Evolutionary conservation across 495 filamentous ascomycete genomes (phyloP), one percentile per base, ranked within the genome.

Genomic region (Physcia stellaris): DNA sequence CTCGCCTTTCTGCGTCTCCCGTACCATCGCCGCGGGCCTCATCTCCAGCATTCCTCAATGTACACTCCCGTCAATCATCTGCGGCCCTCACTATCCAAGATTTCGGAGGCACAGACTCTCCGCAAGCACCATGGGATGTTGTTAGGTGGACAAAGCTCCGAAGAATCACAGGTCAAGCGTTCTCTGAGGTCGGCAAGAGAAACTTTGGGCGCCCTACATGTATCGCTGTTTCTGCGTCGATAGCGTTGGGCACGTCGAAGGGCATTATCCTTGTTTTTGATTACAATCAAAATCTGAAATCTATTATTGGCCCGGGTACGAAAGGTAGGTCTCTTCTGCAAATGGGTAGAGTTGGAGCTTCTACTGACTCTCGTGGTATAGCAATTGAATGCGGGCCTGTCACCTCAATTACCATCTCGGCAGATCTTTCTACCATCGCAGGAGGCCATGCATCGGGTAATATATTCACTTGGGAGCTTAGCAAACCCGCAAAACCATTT

Each of bases 391-490:
- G 79, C 45, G 90, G 90, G 1, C 66, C 85, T 35, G 71, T 99
- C 31, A 88, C 85, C 6, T 72, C 90, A 16, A 62, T 99, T 37
- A 86, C 86, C 4, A 73, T 95, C 39, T 94, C 90, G 20, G 88
- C 87, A 31, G 90, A 99, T 50, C 83, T 95, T 57, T 77, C 82
- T 5, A 94, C 86, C 12, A 68, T 96, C 48, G 90, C 85, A 23
- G 80, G 77, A 31, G 90, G 90, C 2, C 90, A 99, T 69, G 77
- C 76, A 10, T 82, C 77, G 45, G 90, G 90, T 11, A 76, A 78
- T 54, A 95, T 99, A 13, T 99, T 94, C 49, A 96, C 88, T 2
- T 99, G 90, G 90, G 90, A 99, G 51, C 76, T 90, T 19, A 71
- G 77, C 15, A 70, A 78, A 32, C 73, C 81, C 18, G 77, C 84